These are phyloP conservation scores for Podosphaera fusca DNA, from an alignment of 2,329 filamentous ascomycete genomes.

Conservation along the genomic window DNA sequence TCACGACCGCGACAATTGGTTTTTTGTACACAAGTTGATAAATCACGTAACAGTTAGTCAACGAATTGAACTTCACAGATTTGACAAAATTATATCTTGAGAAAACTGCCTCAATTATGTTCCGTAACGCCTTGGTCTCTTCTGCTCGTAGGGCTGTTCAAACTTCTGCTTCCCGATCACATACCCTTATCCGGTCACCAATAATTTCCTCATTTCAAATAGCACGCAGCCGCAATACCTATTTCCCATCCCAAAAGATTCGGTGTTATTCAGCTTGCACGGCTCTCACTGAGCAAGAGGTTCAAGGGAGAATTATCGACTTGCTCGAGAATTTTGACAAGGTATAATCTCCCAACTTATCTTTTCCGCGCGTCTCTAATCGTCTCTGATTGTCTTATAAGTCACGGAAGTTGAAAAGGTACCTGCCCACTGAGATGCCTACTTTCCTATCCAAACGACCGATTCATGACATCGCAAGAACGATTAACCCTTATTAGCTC, in stretches of 20 bases:
- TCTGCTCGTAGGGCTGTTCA: constrained; percentile 34
- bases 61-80: too few relatives aligned
- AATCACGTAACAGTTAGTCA: too few relatives aligned
- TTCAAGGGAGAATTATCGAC: constrained; percentile 79
- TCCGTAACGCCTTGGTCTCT: constrained; percentile 68
- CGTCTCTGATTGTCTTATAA: constrained; percentile 19
- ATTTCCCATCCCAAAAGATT: constrained; percentile 35
- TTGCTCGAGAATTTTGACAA: constrained; percentile 95
- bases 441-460: too few relatives aligned
- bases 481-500: constrained; percentile 33
- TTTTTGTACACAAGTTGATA: too few relatives aligned
- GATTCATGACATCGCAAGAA: too few relatives aligned
- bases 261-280: constrained; percentile 72
- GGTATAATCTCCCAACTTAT: constrained; percentile 24
- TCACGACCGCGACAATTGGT: too few relatives aligned
- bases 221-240: too few relatives aligned
- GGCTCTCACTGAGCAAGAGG: constrained; percentile 59
- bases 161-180: constrained; percentile 25
- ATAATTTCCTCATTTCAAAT: constrained; percentile 7
- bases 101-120: constrained; percentile 31
- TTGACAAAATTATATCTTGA: too few relatives aligned
- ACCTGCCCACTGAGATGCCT: constrained; percentile 14
- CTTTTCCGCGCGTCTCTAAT: constrained; percentile 7
- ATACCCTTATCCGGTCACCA: constrained; percentile 35
- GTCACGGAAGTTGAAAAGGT: constrained; percentile 44